Base-by-base conservation (phyloP, 2,329 filamentous ascomycete genomes). In the Paecilomyces sp. region DNA sequence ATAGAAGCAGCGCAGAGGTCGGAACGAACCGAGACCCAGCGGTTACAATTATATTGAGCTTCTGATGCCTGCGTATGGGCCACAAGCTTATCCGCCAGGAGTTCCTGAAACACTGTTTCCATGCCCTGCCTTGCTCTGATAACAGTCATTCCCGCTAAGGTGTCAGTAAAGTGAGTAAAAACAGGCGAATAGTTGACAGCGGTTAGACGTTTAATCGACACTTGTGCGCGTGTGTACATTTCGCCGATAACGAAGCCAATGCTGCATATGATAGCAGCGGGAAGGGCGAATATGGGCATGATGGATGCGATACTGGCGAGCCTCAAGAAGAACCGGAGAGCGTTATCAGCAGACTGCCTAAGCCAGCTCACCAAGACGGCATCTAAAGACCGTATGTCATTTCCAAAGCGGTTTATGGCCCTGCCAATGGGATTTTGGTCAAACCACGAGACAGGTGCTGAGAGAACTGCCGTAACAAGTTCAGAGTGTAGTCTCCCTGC, bases 351-450 rank as follows among this genome's bases (percentile, higher is more conserved):
- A 0, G 84, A 65, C 54, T 70, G 67, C 30, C 68, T 63, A 18
- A 68, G 70, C 73, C 81, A 77, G 1, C 74, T 71, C 22, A 78
- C 76, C 6, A 85, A 69, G 1, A 71, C 66, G 7, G 75, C 78
- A 63, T 85, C 83, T 57, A 85, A 76, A 0, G 82, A 83, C n/a
- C 77, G 75, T 68, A 84, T 83, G 61, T 85, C 83, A 36, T 82
- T 81, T 0, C 81, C 81, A 63, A 85, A 83, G 12, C 83, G 79
- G 65, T 69, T 69, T 6, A 69, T 66, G 9, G 65, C 64, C 6
- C 82, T 78, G 12, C 82, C 80, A 15, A 82, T 76, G 0, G 83
- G 79, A 1, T 82, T 77, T 54, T 80, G 70, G 66, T 83, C 83
- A 64, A 82, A 85, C 83, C 83, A 86, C 3, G 80, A 78, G 9